Evolutionary conservation across 352 stramenopile species (phyloP).

Genomic region (Thraustotheca clavata): DNA sequence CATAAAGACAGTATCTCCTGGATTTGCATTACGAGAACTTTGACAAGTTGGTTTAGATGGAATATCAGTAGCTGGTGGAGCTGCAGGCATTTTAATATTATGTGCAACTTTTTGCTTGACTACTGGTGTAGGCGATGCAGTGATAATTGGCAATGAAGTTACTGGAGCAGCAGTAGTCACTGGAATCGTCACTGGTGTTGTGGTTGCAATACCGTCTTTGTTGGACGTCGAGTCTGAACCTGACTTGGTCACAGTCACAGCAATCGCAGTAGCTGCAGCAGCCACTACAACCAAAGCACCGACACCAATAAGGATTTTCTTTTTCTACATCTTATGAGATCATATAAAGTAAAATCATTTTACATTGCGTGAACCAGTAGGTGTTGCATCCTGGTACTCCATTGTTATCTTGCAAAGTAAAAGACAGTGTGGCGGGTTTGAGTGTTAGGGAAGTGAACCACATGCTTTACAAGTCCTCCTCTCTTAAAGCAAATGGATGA

Average conservation of each 20-base stretch:
- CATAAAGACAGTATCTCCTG: slow-evolving; percentile 8
- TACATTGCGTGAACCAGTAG: too few relatives aligned
- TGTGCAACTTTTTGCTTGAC: not conserved
- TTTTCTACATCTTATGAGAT: not conserved
- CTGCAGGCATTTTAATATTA: not conserved
- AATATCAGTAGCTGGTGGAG: not conserved
- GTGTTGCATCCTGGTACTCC: too few relatives aligned
- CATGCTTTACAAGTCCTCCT: too few relatives aligned
- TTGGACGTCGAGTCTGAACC: not conserved
- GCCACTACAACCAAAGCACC: not conserved
- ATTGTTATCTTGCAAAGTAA: too few relatives aligned
- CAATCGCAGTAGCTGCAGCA: not conserved
- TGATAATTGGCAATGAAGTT: not conserved
- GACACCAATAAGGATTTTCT: not conserved
- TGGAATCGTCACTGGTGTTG: not conserved
- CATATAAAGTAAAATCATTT: too few relatives aligned
- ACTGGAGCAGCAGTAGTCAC: not conserved
- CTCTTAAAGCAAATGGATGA: too few relatives aligned
- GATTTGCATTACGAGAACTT: not conserved
- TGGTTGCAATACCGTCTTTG: not conserved
- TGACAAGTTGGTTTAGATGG: not conserved
- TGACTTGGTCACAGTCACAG: not conserved
- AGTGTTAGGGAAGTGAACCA: too few relatives aligned
- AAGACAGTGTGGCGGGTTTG: too few relatives aligned
- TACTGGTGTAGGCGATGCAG: too few relatives aligned